phyloP scores from a whole-genome alignment of 1,284 basidiomycete genomes.

The Ceratorhiza oryzae-sativae region DNA sequence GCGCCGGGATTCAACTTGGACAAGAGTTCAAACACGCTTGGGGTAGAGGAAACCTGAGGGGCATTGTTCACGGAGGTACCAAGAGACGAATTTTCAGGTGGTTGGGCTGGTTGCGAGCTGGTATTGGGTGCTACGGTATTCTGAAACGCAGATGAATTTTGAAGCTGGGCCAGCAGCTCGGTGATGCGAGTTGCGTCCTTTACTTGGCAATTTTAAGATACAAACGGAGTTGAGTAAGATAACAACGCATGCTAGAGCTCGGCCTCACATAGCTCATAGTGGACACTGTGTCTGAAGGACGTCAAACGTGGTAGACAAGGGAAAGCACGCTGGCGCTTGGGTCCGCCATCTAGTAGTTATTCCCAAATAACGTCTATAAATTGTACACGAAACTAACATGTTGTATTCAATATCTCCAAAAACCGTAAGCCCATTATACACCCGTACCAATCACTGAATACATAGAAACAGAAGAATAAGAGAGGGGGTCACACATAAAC shows the following conservation, averaged over 20 bases:
- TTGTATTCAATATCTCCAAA: background rate
- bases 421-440: slow-evolving; percentile 29
- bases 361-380: background rate
- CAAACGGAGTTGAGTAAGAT: background rate
- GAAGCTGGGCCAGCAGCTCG: slow-evolving; percentile 30
- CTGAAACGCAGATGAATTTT: slow-evolving; percentile 38
- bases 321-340: slow-evolving; percentile 12
- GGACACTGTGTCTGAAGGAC: background rate
- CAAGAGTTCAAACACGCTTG: slow-evolving; percentile 31
- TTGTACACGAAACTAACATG: background rate
- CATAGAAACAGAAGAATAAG: background rate
- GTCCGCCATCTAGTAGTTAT: background rate
- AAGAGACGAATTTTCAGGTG: background rate
- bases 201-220: background rate
- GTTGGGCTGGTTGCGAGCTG: background rate
- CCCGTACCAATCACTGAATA: slow-evolving; percentile 13
- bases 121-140: slow-evolving; percentile 7
- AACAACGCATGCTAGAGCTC: background rate
- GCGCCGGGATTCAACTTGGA: slow-evolving; percentile 30
- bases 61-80: background rate
- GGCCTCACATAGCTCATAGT: slow-evolving; percentile 33
- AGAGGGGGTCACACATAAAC: background rate
- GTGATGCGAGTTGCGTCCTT: slow-evolving; percentile 34
- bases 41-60: background rate
- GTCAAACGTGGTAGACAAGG: background rate